Conservation (phyloP, 257 asterid species). For the Nicotiana benthamiana region DNA sequence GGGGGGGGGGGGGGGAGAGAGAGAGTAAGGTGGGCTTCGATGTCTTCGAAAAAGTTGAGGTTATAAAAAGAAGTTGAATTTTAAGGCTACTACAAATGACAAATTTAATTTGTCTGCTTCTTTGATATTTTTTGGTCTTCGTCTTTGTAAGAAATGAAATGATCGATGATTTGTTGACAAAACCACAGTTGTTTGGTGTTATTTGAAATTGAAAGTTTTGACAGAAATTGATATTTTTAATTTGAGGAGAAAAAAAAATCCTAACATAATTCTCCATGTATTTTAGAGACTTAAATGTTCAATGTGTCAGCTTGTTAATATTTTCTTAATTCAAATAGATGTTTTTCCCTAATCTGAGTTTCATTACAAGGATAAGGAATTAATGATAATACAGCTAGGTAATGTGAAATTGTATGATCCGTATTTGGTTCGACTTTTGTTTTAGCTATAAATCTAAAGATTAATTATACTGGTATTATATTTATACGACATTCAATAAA, state of each 20-base stretch:
- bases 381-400: too few relatives aligned
- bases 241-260: too few relatives aligned
- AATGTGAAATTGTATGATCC: too few relatives aligned
- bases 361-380: too few relatives aligned
- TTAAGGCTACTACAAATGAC: neutral
- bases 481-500: too few relatives aligned
- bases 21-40: neutral
- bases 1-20: too few relatives aligned
- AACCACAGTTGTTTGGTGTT: neutral
- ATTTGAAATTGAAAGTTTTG: neutral
- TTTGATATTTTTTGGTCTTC: neutral
- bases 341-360: neutral
- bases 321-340: too few relatives aligned
- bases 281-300: neutral
- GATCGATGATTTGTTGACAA: neutral
- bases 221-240: too few relatives aligned
- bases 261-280: neutral
- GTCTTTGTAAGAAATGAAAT: neutral
- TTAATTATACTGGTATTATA: too few relatives aligned
- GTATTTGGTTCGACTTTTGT: too few relatives aligned
- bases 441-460: too few relatives aligned
- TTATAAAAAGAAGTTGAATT: neutral
- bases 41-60: neutral
- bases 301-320: neutral
- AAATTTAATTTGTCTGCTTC: neutral